Percentiles rank a stretch among this genome's conserved stretches.
Evolutionary conservation across 495 filamentous ascomycete genomes (phyloP).

Genomic region (Hypoxylon lenormandii): DNA sequence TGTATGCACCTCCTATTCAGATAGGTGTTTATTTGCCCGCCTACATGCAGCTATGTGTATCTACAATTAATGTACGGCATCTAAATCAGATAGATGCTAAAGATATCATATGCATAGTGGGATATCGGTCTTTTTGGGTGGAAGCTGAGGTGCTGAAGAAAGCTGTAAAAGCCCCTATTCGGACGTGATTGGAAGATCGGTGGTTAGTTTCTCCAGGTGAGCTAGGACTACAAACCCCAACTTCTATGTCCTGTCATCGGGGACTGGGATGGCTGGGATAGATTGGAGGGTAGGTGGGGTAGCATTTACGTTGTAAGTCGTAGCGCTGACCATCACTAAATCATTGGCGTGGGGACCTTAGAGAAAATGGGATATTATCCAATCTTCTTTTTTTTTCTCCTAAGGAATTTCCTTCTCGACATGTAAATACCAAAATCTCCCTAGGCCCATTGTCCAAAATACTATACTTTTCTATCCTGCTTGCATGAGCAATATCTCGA

Average conservation of each 20-base stretch:
- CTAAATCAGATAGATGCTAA: too few species aligned
- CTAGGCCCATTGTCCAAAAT: background rate
- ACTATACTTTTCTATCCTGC: background rate
- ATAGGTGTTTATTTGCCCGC: too few species aligned
- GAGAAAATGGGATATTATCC: constrained; percentile 38
- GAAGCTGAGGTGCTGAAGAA: constrained; percentile 13
- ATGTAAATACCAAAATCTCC: constrained; percentile 3
- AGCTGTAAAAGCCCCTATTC: constrained; percentile 4
- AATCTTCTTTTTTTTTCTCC: constrained; percentile 25
- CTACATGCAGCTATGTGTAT: too few species aligned
- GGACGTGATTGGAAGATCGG: constrained; percentile 36
- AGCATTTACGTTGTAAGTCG: background rate
- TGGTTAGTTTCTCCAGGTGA: too few species aligned
- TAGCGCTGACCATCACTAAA: constrained; percentile 41
- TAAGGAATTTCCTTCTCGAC: constrained; percentile 19
- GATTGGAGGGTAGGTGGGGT: constrained; percentile 24
- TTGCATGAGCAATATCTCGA: constrained; percentile 40
- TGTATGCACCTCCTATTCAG: too few species aligned
- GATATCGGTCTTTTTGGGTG: background rate
- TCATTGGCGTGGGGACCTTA: constrained; percentile 38
- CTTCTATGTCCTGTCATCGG: too few species aligned
- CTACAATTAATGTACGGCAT: too few species aligned
- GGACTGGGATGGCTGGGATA: background rate
- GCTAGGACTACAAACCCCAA: constrained; percentile 4
- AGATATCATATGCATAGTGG: background rate